phyloP scores from a whole-genome alignment of 1,284 basidiomycete genomes.

The Coniophora puteana region DNA sequence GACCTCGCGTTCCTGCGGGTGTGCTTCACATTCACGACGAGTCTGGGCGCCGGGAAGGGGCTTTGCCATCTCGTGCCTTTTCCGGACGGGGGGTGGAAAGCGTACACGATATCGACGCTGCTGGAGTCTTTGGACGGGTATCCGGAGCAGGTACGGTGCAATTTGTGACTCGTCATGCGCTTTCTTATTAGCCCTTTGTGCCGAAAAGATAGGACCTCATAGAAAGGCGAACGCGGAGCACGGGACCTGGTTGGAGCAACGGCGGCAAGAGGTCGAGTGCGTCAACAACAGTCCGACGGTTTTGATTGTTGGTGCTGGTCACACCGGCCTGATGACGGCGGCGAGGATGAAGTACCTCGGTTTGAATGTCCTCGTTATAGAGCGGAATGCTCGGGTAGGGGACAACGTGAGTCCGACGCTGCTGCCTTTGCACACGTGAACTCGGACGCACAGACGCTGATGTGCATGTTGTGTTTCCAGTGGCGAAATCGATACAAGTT shows the following conservation, averaged over 20 bases:
- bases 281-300: slow-evolving; percentile 21
- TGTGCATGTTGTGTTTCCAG: slow-evolving; percentile 8
- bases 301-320: slow-evolving; percentile 33
- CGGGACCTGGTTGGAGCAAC: slow-evolving; percentile 17
- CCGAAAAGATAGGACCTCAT: slow-evolving; percentile 13
- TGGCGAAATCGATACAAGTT: slow-evolving; percentile 27
- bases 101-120: slow-evolving; percentile 37
- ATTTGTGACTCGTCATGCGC: background rate
- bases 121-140: slow-evolving; percentile 42
- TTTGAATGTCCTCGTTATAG: slow-evolving; percentile 31
- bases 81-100: slow-evolving; percentile 16
- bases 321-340: slow-evolving; percentile 31
- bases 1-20: slow-evolving; percentile 17
- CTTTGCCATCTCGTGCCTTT: slow-evolving; percentile 18
- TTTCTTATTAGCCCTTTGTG: background rate
- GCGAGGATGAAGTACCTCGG: slow-evolving; percentile 33
- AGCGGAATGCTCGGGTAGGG: slow-evolving; percentile 30
- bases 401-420: slow-evolving; percentile 34
- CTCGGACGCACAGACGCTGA: background rate
- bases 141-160: slow-evolving; percentile 29
- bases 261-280: slow-evolving; percentile 14
- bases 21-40: slow-evolving; percentile 23
- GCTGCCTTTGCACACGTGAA: too few species aligned
- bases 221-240: background rate
- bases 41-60: slow-evolving; percentile 17